Evolutionary conservation across 225 moss, liverwort and hornwort genomes (phyloP), one percentile per base, ranked within the genome.

Genomic region (Straminergon stramineum): DNA sequence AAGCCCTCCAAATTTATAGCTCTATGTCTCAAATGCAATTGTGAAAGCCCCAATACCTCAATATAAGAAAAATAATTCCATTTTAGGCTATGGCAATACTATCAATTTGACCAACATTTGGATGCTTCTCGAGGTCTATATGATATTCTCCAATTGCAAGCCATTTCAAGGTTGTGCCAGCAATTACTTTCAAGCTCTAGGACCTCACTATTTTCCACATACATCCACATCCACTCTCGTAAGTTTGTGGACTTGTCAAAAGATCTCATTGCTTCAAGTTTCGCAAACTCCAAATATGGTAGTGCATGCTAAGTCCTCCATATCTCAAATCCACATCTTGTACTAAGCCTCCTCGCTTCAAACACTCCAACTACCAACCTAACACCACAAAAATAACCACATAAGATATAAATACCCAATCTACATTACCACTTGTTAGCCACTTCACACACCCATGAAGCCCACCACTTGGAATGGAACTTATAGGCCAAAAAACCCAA

Each of bases 11-110:
- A 10, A 79, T 57, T 79, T 1, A 57, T 3, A 57, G 5, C 3
- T 17, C n/a, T n/a, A n/a, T 4, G 7, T 17, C 21, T 5, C 17
- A 5, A 24, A 15, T 26, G 5, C 9, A n/a, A 6, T 1, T 7
- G 0, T 0, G 0, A 6, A 2, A 79, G 10, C 1, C n/a, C 26
- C 10, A 79, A 11, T 15, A 79, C 57, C 10, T 79, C 37, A 55
- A 79, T 45, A 45, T 74, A 27, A 7, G 74, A 28, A 74, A 74
- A 74, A 28, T 45, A 45, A 17, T 31, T 19, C 76, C 6, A 76
- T 27, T 73, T 43, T n/a, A n/a, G n/a, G n/a, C n/a, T n/a, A n/a
- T n/a, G n/a, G n/a, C n/a, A n/a, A n/a, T n/a, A n/a, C n/a, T n/a
- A n/a, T n/a, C n/a, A n/a, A n/a, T n/a, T n/a, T n/a, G n/a, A n/a